Conservation (phyloP, 495 filamentous ascomycete genomes). For the Acidiella bohemica region DNA sequence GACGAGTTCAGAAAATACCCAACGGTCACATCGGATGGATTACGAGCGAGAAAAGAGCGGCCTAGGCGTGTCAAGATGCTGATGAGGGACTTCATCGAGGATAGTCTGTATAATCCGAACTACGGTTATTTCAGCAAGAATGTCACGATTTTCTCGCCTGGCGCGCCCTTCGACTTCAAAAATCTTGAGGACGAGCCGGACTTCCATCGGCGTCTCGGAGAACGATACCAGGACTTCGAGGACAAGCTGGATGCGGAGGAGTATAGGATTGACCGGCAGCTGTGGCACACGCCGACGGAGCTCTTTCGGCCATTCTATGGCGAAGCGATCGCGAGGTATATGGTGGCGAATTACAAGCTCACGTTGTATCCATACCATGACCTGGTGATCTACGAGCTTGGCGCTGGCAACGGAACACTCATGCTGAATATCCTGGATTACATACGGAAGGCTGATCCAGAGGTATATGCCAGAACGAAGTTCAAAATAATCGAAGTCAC, state of each 20-base stretch:
- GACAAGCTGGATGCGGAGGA: constrained; percentile 61
- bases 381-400: constrained; percentile 97
- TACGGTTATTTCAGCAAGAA: constrained; percentile 99
- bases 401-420: constrained; percentile 89
- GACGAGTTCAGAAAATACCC: constrained; percentile 71
- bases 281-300: constrained; percentile 98
- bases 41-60: constrained; percentile 57
- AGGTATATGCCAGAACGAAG: constrained; percentile 86
- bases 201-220: constrained; percentile 60
- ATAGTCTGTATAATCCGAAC: constrained; percentile 90
- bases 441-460: constrained; percentile 76
- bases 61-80: constrained; percentile 91
- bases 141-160: constrained; percentile 87
- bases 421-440: constrained; percentile 98
- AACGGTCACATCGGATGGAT: constrained; percentile 64
- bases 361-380: constrained; percentile 91
- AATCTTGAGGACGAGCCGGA: constrained; percentile 63
- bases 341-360: constrained; percentile 90
- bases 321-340: constrained; percentile 86
- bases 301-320: constrained; percentile 95
- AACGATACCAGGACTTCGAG: constrained; percentile 80
- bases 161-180: constrained; percentile 86
- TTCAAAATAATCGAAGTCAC: constrained; percentile 96
- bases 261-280: constrained; percentile 64
- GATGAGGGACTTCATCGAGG: constrained; percentile 93